Conservation (phyloP, 1,284 basidiomycete species). For the Leccinum pachyderme region DNA sequence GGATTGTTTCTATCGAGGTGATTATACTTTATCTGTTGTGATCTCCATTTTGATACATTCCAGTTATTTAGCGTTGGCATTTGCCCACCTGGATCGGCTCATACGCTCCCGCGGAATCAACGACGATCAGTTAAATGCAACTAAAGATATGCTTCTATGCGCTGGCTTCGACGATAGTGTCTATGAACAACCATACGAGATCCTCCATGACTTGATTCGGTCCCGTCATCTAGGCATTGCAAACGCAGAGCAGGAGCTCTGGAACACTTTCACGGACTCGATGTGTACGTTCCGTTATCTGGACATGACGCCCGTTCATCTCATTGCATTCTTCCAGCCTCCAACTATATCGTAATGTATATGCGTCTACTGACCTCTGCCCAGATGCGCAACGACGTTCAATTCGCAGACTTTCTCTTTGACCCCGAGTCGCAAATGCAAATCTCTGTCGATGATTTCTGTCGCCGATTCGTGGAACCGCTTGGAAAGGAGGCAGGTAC, state of each 20-base stretch:
- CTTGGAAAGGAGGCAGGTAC: constrained; percentile 80
- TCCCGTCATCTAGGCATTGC: constrained; percentile 37
- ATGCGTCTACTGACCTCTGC: constrained; percentile 81
- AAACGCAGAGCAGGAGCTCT: constrained; percentile 17
- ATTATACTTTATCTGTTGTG: constrained; percentile 20
- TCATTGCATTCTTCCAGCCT: constrained; percentile 41
- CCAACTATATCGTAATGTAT: constrained; percentile 71
- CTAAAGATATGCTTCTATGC: constrained; percentile 53
- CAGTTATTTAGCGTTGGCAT: constrained; percentile 58
- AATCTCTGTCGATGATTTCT: constrained; percentile 60
- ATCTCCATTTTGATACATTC: constrained; percentile 31
- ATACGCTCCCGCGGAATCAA: constrained; percentile 44
- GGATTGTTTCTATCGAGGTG: constrained; percentile 80
- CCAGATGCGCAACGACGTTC: constrained; percentile 64
- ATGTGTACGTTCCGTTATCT: constrained; percentile 43
- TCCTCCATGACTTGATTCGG: constrained; percentile 43
- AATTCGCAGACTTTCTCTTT: constrained; percentile 69
- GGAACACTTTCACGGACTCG: constrained; percentile 54
- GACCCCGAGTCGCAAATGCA: constrained; percentile 65
- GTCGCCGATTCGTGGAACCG: constrained; percentile 75
- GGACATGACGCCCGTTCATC: background rate
- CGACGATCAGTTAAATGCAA: constrained; percentile 53
- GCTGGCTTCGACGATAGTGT: constrained; percentile 69
- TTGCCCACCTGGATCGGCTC: constrained; percentile 63
- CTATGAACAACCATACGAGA: constrained; percentile 55